These are phyloP conservation scores for Coniferiporia weirii DNA, from an alignment of 1,284 basidiomycete genomes.

Conservation along the genomic window DNA sequence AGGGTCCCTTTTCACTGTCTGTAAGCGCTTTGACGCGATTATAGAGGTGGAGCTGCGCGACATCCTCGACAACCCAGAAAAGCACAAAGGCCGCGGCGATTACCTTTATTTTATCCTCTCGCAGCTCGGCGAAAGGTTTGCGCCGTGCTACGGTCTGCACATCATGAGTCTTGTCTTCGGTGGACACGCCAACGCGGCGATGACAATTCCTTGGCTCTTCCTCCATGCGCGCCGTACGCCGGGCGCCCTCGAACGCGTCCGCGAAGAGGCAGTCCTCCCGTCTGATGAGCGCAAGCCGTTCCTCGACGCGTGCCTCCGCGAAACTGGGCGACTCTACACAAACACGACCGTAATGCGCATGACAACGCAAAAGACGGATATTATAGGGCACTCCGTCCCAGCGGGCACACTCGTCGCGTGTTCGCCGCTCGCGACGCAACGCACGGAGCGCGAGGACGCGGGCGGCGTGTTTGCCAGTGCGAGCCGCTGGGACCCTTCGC, in stretches of 20 bases:
- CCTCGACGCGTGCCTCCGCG: conserved; percentile 15
- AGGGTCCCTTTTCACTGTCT: background rate
- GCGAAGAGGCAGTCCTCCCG: background rate
- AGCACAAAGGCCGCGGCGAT: conserved; percentile 11
- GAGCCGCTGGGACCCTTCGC: conserved; percentile 6
- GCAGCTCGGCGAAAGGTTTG: conserved; percentile 3
- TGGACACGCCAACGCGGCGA: conserved; percentile 15
- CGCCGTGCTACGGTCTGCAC: conserved; percentile 5
- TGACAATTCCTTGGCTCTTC: conserved; percentile 16
- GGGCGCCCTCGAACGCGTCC: conserved; percentile 10
- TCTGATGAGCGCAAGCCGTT: conserved; percentile 6
- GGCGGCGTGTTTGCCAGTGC: background rate
- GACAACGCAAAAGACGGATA: background rate
- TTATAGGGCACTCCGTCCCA: conserved; percentile 4
- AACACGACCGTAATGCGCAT: conserved; percentile 13
- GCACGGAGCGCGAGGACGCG: background rate
- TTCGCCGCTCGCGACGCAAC: conserved; percentile 14
- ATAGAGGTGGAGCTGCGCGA: conserved; percentile 4
- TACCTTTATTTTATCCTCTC: conserved; percentile 10
- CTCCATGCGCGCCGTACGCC: conserved; percentile 14
- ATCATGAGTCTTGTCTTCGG: conserved; percentile 11
- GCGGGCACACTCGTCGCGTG: conserved; percentile 10
- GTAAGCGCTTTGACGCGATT: conserved; percentile 8
- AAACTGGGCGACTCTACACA: conserved; percentile 16
- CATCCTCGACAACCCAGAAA: conserved; percentile 12